Base-by-base conservation (phyloP, 306 rosid species). In the Luffa acutangula region DNA sequence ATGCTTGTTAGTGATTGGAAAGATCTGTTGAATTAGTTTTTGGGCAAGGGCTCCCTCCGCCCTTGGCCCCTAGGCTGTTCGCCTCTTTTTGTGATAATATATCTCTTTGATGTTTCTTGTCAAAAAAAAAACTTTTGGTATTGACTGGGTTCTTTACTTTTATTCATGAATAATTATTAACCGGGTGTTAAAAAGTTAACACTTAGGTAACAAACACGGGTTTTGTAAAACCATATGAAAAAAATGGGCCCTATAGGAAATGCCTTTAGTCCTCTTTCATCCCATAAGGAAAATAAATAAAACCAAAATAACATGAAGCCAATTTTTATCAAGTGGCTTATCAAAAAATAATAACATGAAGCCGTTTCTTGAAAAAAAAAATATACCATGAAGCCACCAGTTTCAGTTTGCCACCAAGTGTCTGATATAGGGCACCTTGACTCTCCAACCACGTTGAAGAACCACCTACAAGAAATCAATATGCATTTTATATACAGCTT, bases 401-500 rank as follows among this genome's bases (percentile, higher is more conserved):
- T 93, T 91, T 96, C 99, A 59, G 99, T 96, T 86, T 96, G 99
- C 99, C 99, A 96, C 99, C 99, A 96, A 49, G 98, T 96, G 83
- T 96, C 99, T 69, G 99, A 96, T 85, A 93, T 90, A 72, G 99
- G 99, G 87, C 99, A 96, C 81, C 90, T 90, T 39, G 98, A 87
- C 87, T 91, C 94, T 84, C 99, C 99, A 80, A 96, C 93, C 58
- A 93, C 88, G 76, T 96, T 91, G 89, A 81, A 96, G 85, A 85
- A 93, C 99, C 99, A 96, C 84, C 98, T 94, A 92, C 60, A 81
- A 82, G 58, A 37, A 52, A 80, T 66, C 45, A 80, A 79, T 8
- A 17, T 33, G 3, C 39, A 15, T 41, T 48, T 78, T 60, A 78
- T 4, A 54, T 12, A 39, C 52, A 67, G 39, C 39, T 43, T 36